A percentile compares a stretch with the other conserved stretches of the same genome.
phyloP scores from a whole-genome alignment of 257 asterid species.

The Solanum arcanum region DNA sequence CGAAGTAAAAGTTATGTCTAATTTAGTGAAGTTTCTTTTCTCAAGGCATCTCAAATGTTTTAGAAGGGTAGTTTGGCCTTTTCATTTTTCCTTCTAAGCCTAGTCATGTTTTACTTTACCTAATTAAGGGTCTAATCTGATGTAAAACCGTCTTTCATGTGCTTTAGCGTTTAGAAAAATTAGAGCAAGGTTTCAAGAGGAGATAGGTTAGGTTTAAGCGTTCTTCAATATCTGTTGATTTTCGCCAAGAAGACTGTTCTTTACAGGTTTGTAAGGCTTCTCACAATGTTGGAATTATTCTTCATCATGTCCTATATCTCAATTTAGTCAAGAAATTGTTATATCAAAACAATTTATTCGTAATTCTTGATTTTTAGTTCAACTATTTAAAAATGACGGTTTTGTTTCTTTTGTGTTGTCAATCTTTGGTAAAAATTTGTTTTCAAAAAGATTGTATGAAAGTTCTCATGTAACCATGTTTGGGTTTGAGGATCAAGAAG shows the following conservation, averaged over 20 bases:
- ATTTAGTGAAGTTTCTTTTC: no score
- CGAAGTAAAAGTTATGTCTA: no score
- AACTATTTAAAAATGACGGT: not conserved
- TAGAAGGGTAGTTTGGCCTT: not conserved
- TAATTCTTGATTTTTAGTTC: not conserved
- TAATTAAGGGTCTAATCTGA: not conserved
- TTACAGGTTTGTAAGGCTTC: not conserved
- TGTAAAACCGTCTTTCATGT: not conserved
- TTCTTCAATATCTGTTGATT: not conserved
- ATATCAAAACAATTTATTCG: not conserved
- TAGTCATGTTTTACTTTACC: not conserved
- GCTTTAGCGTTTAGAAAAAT: not conserved
- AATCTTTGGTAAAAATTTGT: not conserved
- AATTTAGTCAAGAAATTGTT: no score
- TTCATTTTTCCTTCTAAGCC: not conserved
- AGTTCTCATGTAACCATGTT: not conserved
- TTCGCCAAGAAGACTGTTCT: not conserved
- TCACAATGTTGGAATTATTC: no score
- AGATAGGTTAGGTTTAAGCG: not conserved
- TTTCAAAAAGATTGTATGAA: not conserved
- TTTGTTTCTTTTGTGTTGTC: not conserved
- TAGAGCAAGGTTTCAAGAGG: not conserved
- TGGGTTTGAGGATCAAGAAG: not conserved
- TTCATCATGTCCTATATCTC: not conserved
- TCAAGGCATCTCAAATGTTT: no score